Percentiles rank a stretch among this genome's conserved stretches.
Conservation (phyloP, 129 eudicot species). For the Saposhnikovia divaricata region DNA sequence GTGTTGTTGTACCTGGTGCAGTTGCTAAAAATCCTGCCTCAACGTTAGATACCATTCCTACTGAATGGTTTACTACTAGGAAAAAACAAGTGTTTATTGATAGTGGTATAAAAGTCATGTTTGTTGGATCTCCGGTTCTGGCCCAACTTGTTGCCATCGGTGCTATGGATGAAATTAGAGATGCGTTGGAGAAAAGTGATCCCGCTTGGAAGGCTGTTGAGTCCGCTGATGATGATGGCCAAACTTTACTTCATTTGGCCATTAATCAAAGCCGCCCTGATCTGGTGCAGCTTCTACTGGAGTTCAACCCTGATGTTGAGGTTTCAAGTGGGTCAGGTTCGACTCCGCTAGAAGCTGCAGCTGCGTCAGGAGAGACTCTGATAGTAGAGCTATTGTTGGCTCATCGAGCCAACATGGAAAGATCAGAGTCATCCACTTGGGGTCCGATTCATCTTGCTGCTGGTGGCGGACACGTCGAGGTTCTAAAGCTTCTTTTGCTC, state of each 20-base stretch:
- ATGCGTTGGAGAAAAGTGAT: slow-evolving; percentile 56
- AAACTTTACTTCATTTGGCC: slow-evolving; percentile 65
- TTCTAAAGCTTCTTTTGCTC: slow-evolving; percentile 53
- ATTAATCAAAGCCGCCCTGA: slow-evolving; percentile 53
- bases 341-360: slow-evolving; percentile 68
- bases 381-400: slow-evolving; percentile 72
- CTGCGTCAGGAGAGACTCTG: slow-evolving; percentile 45
- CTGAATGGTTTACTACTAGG: slow-evolving; percentile 65
- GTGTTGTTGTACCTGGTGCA: slow-evolving; percentile 87
- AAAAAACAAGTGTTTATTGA: slow-evolving; percentile 75
- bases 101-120: slow-evolving; percentile 61
- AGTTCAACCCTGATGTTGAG: slow-evolving; percentile 58
- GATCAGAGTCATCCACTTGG: slow-evolving; percentile 43
- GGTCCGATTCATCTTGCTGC: slow-evolving; percentile 68
- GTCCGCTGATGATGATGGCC: slow-evolving; percentile 55
- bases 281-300: slow-evolving; percentile 60
- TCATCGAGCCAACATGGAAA: slow-evolving; percentile 38
- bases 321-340: slow-evolving; percentile 37
- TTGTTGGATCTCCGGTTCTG: slow-evolving; percentile 59
- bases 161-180: slow-evolving; percentile 51
- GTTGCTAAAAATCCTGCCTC: slow-evolving; percentile 44
- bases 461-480: slow-evolving; percentile 46
- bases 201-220: slow-evolving; percentile 52
- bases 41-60: slow-evolving; percentile 46
- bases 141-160: slow-evolving; percentile 50